Evolutionary conservation across 805 yeast species (phyloP), one percentile per base, ranked within the genome.

Genomic region (Cyberlindnera lachancei): DNA sequence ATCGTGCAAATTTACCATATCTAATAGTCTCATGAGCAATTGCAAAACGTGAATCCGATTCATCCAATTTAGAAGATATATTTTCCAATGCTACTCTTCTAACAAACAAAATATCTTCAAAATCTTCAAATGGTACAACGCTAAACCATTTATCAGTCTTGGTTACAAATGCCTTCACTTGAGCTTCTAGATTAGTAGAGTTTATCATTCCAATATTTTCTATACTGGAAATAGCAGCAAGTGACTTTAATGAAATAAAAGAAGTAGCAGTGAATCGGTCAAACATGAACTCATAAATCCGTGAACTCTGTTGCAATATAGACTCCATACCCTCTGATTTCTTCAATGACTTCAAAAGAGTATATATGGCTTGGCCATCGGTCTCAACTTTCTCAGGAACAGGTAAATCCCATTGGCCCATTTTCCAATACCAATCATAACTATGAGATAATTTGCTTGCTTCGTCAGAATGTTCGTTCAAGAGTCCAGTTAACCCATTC

Each of bases 391-490:
- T 41, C 3, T 47, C 50, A 1, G 77, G 64, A 1, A 50, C 39
- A 0, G 94, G 84, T 2, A 82, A 38, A 33, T 79, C 80, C 96
- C 96, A 88, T 30, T 73, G 70, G 26, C 68, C 71, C 25, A 88
- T 55, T 47, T 81, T 81, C 86, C 95, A 79, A 1, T 77, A 71
- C 73, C 86, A 77, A 36, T 70, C 75, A 49, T 68, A 81, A 1
- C 55, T 36, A 16, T 53, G 52, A 15, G 47, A 50, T 2, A 40
- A 31, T 9, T 45, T 44, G 6, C 35, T 30, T 1, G 22, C 5
- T 0, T 37, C 23, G 6, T 36, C 35, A 10, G 41, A 20, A n/a
- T 40, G 43, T 8, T 56, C 54, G 23, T 58, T 54, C 7, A 67
- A 53, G n/a, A 73, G 41, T 21, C 61, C 63, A 0, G 88, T 68